Base-by-base conservation (phyloP, 1,139 yeast species). In the Arxiozyma telluris region DNA sequence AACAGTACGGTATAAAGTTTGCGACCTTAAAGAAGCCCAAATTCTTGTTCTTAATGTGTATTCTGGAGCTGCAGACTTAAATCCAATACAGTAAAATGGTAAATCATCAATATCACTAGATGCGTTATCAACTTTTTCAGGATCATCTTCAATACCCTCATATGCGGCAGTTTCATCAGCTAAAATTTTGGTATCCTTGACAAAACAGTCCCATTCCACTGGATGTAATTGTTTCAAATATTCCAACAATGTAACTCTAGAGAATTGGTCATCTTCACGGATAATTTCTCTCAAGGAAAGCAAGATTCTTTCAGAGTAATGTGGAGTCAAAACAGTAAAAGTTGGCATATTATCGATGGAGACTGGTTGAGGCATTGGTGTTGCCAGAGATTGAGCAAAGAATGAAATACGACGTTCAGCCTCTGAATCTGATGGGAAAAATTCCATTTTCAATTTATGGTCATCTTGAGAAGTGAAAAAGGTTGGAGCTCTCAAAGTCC, bases 261-360 rank as follows among this genome's bases (percentile, higher is more conserved):
- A 89, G 73, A 88, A 91, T 76, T 93, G 98, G 73, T 94, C 98
- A 72, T 93, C 98, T 76, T 93, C 98, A 73, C 98, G 89, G 69
- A 93, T 93, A 74, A 93, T 93, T 76, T 93, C 98, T 74, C 96
- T 88, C 71, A 93, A 80, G 44, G 98, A 90, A 59, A 93, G 77
- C 69, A 93, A 79, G 65, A 93, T 91, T 84, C 94, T 93, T 79
- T 93, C 98, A 59, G 96, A 83, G 76, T 93, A 93, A 72, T 93
- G 98, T 71, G 98, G 98, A 65, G 96, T 91, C 76, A 93, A 80
- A 53, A 93, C 98, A 52, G 98, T 90, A 72, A 93, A 93, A 15
- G 98, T 93, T 58, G 98, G 98, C 98, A 93, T 93, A 77, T 93
- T 93, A 74, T 93, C 98, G 63, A 93, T 97, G 43, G 98, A 98